Evolutionary conservation across 805 yeast genomes (phyloP).

Genomic region (Hanseniaspora pseudoguilliermondii): DNA sequence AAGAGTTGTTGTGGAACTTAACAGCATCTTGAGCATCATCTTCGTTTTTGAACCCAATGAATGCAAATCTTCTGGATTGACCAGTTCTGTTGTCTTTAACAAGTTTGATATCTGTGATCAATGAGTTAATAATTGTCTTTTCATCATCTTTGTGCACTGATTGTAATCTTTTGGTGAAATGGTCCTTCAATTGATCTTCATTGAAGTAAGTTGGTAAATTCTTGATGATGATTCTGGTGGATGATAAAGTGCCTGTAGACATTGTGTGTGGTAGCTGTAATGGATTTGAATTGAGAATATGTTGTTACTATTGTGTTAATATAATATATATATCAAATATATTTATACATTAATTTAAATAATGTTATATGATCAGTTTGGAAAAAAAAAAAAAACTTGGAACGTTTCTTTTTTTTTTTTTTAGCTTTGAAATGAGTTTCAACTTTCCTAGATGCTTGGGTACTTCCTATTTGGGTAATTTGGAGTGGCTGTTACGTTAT

Average conservation of each 20-base stretch:
- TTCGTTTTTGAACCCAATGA: conserved; percentile 67
- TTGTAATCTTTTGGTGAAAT: conserved; percentile 37
- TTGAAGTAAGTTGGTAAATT: conserved; percentile 69
- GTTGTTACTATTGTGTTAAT: too few relatives aligned
- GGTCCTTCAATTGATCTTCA: conserved; percentile 58
- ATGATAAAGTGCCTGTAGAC: conserved; percentile 33
- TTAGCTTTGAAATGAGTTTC: too few relatives aligned
- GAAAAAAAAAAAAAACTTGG: too few relatives aligned
- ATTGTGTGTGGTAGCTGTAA: conserved; percentile 21
- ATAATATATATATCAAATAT: too few relatives aligned
- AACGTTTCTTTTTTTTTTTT: too few relatives aligned
- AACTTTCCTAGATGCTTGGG: too few relatives aligned
- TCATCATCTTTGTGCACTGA: conserved; percentile 19
- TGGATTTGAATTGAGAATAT: too few relatives aligned
- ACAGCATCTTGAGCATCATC: conserved; percentile 72
- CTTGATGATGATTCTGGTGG: conserved; percentile 66
- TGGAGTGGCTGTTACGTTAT: too few relatives aligned
- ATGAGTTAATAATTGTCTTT: conserved; percentile 28
- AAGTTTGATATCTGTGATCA: conserved; percentile 78
- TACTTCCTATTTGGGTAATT: too few relatives aligned
- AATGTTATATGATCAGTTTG: too few relatives aligned
- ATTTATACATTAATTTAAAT: too few relatives aligned
- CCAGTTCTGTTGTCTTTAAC: conserved; percentile 64
- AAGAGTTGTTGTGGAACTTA: conserved; percentile 59
- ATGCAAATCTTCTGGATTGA: conserved; percentile 83